phyloP scores from a whole-genome alignment of 495 filamentous ascomycete species.

The Endocarpon pusillum region DNA sequence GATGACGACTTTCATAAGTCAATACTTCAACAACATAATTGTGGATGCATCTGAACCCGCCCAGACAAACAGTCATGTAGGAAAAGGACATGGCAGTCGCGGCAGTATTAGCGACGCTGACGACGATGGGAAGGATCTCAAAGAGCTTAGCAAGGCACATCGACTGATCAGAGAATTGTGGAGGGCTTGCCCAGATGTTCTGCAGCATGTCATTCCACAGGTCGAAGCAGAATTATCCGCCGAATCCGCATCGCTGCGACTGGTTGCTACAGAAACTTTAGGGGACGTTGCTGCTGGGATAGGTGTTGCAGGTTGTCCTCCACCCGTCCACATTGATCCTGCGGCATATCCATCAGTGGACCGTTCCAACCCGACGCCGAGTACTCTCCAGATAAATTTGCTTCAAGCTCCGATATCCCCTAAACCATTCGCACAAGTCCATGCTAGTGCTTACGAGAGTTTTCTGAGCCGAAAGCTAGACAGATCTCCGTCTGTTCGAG shows the following conservation, averaged over 20 bases:
- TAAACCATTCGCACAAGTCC: conserved; percentile 66
- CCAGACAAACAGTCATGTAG: conserved; percentile 11
- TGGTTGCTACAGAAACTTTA: conserved; percentile 79
- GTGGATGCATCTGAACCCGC: conserved; percentile 55
- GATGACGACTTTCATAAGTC: conserved; percentile 83
- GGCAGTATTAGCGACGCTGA: conserved; percentile 41
- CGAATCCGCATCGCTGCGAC: conserved; percentile 70
- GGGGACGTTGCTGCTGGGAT: conserved; percentile 88
- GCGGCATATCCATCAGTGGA: conserved; percentile 61
- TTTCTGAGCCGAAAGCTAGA: conserved; percentile 75
- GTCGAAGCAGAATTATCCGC: conserved; percentile 83
- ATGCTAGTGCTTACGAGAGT: conserved; percentile 57
- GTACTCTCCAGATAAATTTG: conserved; percentile 38
- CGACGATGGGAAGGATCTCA: conserved; percentile 72
- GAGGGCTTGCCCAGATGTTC: conserved; percentile 73
- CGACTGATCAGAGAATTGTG: conserved; percentile 79
- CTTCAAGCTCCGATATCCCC: conserved; percentile 65
- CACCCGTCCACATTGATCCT: conserved; percentile 55
- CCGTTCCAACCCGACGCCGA: conserved; percentile 37
- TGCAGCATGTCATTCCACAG: conserved; percentile 87
- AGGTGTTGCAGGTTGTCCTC: conserved; percentile 71
- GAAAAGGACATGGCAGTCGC: conserved; percentile 27
- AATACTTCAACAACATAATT: conserved; percentile 95
- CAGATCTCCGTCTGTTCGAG: conserved; percentile 61
- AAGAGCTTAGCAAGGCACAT: conserved; percentile 79